Percentiles rank a stretch among this genome's conserved stretches.
Conservation (phyloP, 495 filamentous ascomycete genomes). For the Penicillium angulare region DNA sequence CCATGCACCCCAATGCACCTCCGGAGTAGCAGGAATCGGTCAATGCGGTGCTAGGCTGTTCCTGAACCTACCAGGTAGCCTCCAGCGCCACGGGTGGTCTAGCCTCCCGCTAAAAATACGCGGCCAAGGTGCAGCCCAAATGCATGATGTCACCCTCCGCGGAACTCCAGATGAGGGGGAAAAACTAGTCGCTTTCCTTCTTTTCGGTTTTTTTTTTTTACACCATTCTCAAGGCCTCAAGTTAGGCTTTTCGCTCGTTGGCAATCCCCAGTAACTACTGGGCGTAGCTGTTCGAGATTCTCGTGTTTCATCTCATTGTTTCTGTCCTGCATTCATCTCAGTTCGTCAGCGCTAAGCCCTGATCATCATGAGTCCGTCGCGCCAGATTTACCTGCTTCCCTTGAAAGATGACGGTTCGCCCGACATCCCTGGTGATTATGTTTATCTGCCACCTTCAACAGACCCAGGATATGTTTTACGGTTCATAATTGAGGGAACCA, state of each 20-base stretch:
- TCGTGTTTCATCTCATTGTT: neutral
- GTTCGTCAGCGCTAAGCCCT: neutral
- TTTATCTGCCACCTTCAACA: conserved; percentile 79
- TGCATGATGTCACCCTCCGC: conserved; percentile 19
- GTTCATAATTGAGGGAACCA: conserved; percentile 93
- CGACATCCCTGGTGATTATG: conserved; percentile 83
- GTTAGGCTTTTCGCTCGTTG: conserved; percentile 14
- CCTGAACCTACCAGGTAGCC: neutral
- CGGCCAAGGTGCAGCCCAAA: conserved; percentile 9
- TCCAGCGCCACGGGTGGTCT: conserved; percentile 1
- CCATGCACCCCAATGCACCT: neutral
- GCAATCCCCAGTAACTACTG: conserved; percentile 4
- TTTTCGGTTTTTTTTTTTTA: conserved; percentile 3
- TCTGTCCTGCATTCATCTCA: neutral
- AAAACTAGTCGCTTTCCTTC: neutral
- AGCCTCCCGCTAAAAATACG: conserved; percentile 18
- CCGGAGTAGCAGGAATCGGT: neutral
- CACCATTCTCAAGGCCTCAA: conserved; percentile 3
- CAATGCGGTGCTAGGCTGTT: neutral
- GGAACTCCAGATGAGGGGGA: conserved; percentile 9
- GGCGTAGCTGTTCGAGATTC: conserved; percentile 2
- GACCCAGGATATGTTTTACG: conserved; percentile 72
- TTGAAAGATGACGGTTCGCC: conserved; percentile 91
- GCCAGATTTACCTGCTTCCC: conserved; percentile 77
- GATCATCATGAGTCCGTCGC: conserved; percentile 28